Conservation (phyloP, 1,139 yeast genomes). For the Kluyveromyces marxianus region DNA sequence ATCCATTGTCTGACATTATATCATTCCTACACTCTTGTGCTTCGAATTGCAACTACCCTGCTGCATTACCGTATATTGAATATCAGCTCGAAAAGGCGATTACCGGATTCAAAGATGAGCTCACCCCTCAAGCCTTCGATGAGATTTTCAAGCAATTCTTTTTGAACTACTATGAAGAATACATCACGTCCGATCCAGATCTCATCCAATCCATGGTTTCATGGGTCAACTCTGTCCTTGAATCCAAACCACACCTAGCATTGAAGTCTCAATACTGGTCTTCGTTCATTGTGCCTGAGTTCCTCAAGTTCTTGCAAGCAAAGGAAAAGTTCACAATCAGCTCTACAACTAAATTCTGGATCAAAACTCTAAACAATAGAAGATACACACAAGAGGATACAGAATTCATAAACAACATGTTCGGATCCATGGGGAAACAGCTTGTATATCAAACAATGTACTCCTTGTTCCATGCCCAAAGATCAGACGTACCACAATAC, state of each 20-base stretch:
- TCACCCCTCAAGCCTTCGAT: constrained; percentile 24
- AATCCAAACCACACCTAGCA: constrained; percentile 43
- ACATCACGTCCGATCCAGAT: constrained; percentile 32
- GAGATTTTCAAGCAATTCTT: constrained; percentile 24
- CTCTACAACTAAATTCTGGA: constrained; percentile 62
- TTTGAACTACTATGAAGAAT: constrained; percentile 16
- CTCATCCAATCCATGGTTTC: constrained; percentile 46
- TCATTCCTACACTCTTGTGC: constrained; percentile 19
- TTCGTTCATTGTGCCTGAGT: constrained; percentile 33
- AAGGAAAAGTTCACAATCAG: constrained; percentile 61
- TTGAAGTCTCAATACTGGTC: constrained; percentile 34
- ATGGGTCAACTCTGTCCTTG: constrained; percentile 44
- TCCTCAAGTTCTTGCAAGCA: constrained; percentile 40
- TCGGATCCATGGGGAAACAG: constrained; percentile 22
- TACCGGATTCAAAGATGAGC: constrained; percentile 15
- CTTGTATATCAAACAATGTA: constrained; percentile 23
- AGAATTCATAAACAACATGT: constrained; percentile 28
- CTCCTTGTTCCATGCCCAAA: constrained; percentile 27
- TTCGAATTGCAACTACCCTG: constrained; percentile 15
- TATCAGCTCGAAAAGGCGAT: constrained; percentile 25
- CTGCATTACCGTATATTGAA: constrained; percentile 25
- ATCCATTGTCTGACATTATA: constrained; percentile 24
- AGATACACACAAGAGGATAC: constrained; percentile 47
- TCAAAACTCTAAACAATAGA: constrained; percentile 43
- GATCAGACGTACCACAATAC: constrained; percentile 28